A percentile compares a stretch with the other conserved stretches of the same genome.
Conservation (phyloP, 495 filamentous ascomycete genomes). For the Hypomontagnella monticulosa region DNA sequence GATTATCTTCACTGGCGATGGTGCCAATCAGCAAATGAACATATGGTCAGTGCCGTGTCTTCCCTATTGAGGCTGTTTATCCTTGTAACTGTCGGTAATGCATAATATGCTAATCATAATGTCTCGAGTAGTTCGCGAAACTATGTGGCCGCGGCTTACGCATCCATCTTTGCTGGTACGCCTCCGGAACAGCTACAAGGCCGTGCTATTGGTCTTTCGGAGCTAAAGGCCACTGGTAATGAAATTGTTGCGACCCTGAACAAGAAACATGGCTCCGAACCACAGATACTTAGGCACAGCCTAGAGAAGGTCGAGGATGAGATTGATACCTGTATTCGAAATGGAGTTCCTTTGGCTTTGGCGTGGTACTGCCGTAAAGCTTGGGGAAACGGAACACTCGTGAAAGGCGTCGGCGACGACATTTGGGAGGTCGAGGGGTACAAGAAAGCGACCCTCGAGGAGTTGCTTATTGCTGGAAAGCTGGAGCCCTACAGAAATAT, state of each 20-base stretch:
- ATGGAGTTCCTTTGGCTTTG: slow-evolving; percentile 17
- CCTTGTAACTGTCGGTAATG: no score
- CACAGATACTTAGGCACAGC: slow-evolving; percentile 34
- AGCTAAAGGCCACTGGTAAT: slow-evolving; percentile 33
- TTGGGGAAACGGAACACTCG: slow-evolving; percentile 30
- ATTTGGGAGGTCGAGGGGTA: slow-evolving; percentile 43
- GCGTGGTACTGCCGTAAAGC: slow-evolving; percentile 36
- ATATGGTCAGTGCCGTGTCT: slow-evolving; percentile 26
- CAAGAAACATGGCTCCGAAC: slow-evolving; percentile 37
- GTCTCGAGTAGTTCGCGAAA: slow-evolving; percentile 25
- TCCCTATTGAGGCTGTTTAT: no score
- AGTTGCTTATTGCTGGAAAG: slow-evolving; percentile 31
- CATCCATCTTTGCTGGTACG: slow-evolving; percentile 39
- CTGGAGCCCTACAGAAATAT: slow-evolving; percentile 34
- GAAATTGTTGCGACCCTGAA: slow-evolving; percentile 32
- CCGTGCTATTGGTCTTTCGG: slow-evolving; percentile 31
- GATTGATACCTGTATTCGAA: slow-evolving; percentile 22
- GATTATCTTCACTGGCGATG: slow-evolving; percentile 39
- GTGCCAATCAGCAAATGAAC: slow-evolving; percentile 32
- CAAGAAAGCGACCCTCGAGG: slow-evolving; percentile 30
- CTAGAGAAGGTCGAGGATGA: slow-evolving; percentile 32
- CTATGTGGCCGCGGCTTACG: slow-evolving; percentile 40
- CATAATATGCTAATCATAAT: no score
- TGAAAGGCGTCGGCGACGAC: slow-evolving; percentile 24
- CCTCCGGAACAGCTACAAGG: slow-evolving; percentile 27